Base-by-base conservation (phyloP, 23 red algal genomes). In the Gracilaria caudata region DNA sequence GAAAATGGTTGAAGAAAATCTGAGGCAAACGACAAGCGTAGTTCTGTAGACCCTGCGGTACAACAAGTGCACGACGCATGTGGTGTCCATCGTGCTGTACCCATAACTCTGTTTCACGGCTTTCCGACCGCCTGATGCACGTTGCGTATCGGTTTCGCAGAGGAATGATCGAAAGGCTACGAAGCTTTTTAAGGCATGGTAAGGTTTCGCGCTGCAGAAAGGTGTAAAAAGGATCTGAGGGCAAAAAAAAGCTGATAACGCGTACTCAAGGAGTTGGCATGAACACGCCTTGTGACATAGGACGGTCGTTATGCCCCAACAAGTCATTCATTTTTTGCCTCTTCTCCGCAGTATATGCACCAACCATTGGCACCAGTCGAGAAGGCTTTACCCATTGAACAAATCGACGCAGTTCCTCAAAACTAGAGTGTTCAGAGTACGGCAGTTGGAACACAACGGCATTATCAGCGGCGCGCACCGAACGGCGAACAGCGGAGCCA, bases 351-450 rank as follows among this genome's bases (percentile, higher is more conserved):
- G 86, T 63, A 16, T 33, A 72, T 9, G 74, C 86, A n/a, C 64
- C 64, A 24, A 98, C 96, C 40, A 91, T 98, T 17, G 96, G 96
- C 12, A 98, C 35, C 30, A 98, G 58, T 38, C 86, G 86, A 44
- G 58, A 61, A 0, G 96, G 86, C 47, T 76, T 77, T 41, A 74
- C 32, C 78, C 76, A 73, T 21, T 33, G 34, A 10, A 98, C 86
- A 73, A 98, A 98, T 16, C 51, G 80, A 16, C 71, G 51, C 53
- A 98, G 77, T 65, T 98, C 96, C 4, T 88, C 80, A 68, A 86
- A 98, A 65, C 90, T 94, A 26, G 79, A 92, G 39, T 98, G 96
- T 57, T 98, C 96, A 9, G 75, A 85, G 71, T 98, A 98, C 14
- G 96, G 82, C 7, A 98, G 64, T 21, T 91, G 55, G 51, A 81